Conservation (phyloP, 2,329 filamentous ascomycete species). For the Colletotrichum incanum region DNA sequence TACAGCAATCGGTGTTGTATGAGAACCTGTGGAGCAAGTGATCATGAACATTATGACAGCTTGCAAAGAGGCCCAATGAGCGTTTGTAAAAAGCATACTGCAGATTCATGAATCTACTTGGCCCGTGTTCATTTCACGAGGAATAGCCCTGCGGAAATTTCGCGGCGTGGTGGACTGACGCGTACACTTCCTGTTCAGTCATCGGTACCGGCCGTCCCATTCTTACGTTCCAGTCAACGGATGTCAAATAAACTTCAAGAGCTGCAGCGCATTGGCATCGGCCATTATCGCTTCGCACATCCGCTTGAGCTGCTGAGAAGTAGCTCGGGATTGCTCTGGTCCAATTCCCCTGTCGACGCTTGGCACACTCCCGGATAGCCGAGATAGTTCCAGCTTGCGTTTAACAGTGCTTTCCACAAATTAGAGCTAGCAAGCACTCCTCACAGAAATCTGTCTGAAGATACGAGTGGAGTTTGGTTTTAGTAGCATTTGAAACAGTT, state of each 20-base stretch:
- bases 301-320: too few species aligned
- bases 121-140: not conserved
- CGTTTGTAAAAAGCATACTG: not conserved
- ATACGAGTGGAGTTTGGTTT: too few species aligned
- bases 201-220: not conserved
- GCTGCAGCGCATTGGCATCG: not conserved
- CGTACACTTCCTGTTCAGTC: not conserved
- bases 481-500: too few species aligned
- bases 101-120: not conserved
- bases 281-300: not conserved
- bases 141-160: not conserved
- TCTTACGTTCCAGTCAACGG: not conserved
- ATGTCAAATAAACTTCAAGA: not conserved
- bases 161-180: not conserved
- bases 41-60: not conserved
- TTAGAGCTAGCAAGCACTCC: not conserved
- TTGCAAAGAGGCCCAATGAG: not conserved
- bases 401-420: not conserved
- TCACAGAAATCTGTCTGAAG: not conserved
- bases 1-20: not conserved
- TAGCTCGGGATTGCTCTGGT: too few species aligned
- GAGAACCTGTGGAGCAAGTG: not conserved
- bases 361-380: not conserved
- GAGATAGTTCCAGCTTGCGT: not conserved
- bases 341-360: not conserved